phyloP scores from a whole-genome alignment of 805 yeast species.

The Candida endomychidarum region DNA sequence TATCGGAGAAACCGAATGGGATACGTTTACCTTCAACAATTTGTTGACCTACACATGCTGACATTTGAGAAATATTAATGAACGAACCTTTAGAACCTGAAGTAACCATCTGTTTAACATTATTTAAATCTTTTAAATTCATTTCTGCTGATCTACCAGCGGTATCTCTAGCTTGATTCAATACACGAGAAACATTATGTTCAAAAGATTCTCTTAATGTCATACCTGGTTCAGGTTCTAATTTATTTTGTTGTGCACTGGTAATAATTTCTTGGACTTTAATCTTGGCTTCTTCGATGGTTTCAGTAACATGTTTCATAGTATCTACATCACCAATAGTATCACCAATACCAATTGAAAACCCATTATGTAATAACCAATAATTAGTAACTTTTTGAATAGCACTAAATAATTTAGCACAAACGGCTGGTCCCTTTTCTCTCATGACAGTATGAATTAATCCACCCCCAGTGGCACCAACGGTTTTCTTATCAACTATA shows the following conservation, averaged over 20 bases:
- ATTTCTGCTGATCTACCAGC: conserved; percentile 99
- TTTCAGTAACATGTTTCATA: conserved; percentile 89
- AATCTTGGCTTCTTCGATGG: conserved; percentile 88
- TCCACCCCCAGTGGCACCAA: conserved; percentile 98
- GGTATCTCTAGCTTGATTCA: conserved; percentile 98
- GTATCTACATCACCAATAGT: conserved; percentile 98
- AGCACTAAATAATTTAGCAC: conserved; percentile 88
- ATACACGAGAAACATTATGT: conserved; percentile 90
- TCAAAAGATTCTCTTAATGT: conserved; percentile 97
- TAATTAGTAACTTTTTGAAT: conserved; percentile 93
- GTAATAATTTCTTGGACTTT: conserved; percentile 92
- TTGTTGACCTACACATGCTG: conserved; percentile 99
- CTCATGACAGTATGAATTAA: conserved; percentile 95
- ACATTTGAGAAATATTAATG: conserved; percentile 98
- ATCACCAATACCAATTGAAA: conserved; percentile 99
- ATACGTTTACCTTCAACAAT: conserved; percentile 99
- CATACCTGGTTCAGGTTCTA: conserved; percentile 99
- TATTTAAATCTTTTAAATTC: conserved; percentile 88
- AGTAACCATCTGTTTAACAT: conserved; percentile 98
- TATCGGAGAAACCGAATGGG: conserved; percentile 94
- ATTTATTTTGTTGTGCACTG: conserved; percentile 85
- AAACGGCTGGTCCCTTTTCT: conserved; percentile 90
- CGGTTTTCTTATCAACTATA: conserved; percentile 96
- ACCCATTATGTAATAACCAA: conserved; percentile 96
- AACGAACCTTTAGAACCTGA: conserved; percentile 99